A percentile compares a stretch with the other conserved stretches of the same genome.
These are phyloP conservation scores for Fusarium tupiense DNA, from an alignment of 2,329 filamentous ascomycete species.

Conservation along the genomic window DNA sequence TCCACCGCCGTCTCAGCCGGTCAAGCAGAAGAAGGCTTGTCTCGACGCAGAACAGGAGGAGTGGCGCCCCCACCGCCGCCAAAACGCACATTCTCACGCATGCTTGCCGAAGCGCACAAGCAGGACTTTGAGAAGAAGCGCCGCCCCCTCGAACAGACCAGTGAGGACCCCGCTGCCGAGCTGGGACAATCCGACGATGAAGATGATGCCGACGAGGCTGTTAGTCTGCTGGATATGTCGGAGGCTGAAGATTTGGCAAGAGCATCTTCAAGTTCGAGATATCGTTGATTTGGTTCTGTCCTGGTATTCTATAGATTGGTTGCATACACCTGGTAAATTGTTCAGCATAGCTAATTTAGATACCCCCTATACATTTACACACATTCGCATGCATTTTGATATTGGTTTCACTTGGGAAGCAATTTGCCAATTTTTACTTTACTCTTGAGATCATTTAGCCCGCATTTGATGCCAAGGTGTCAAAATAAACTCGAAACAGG, in stretches of 20 bases:
- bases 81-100: slow-evolving; percentile 58
- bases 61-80: slow-evolving; percentile 43
- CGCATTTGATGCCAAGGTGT: not conserved
- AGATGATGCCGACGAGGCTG: slow-evolving; percentile 42
- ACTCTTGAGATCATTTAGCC: not conserved
- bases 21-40: slow-evolving; percentile 32
- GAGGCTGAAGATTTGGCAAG: slow-evolving; percentile 40
- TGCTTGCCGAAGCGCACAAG: slow-evolving; percentile 85
- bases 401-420: not conserved
- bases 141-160: slow-evolving; percentile 45
- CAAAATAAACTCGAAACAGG: not conserved
- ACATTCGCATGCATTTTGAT: not conserved
- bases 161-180: slow-evolving; percentile 37
- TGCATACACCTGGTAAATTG: slow-evolving; percentile 2
- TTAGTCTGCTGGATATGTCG: slow-evolving; percentile 43
- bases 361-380: slow-evolving; percentile 22
- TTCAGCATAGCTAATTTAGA: slow-evolving; percentile 14
- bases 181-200: slow-evolving; percentile 49
- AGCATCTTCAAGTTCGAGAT: slow-evolving; percentile 26
- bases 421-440: not conserved
- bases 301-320: not conserved
- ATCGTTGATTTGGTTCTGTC: not conserved
- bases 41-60: slow-evolving; percentile 49
- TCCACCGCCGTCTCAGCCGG: slow-evolving; percentile 30
- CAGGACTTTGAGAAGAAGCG: slow-evolving; percentile 91